A percentile compares a stretch with the other conserved stretches of the same genome.
Conservation (phyloP, 306 rosid genomes). For the Quercus robur region DNA sequence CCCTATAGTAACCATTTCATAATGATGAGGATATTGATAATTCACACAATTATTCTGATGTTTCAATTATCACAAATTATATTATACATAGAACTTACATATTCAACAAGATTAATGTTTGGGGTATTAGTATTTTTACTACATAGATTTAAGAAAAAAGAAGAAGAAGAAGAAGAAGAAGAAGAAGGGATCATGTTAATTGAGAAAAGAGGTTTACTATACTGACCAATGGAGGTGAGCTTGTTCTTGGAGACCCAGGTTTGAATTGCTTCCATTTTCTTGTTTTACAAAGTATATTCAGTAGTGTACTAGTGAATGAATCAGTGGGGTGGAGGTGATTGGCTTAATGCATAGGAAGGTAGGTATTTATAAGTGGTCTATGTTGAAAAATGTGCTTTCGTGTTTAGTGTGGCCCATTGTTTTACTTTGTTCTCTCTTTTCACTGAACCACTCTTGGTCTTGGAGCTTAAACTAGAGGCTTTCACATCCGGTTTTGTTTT, state of each 20-base stretch:
- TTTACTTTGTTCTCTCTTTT: slow-evolving; percentile 21
- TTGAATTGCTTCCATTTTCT: slow-evolving; percentile 66
- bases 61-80: too few relatives aligned
- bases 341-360: not conserved
- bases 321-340: slow-evolving; percentile 12
- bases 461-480: slow-evolving; percentile 50
- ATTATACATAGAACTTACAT: too few relatives aligned
- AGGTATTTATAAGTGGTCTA: slow-evolving; percentile 32
- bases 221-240: slow-evolving; percentile 69
- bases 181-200: not conserved
- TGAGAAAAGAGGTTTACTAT: not conserved
- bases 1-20: slow-evolving; percentile 28
- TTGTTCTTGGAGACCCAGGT: slow-evolving; percentile 78
- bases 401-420: slow-evolving; percentile 40
- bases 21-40: not conserved
- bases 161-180: too few relatives aligned
- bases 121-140: too few relatives aligned
- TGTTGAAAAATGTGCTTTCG: slow-evolving; percentile 12
- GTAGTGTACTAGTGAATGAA: not conserved
- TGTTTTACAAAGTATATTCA: not conserved
- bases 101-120: too few relatives aligned
- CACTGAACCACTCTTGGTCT: slow-evolving; percentile 17
- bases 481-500: not conserved
- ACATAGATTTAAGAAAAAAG: not conserved
- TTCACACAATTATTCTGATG: too few relatives aligned